Evolutionary conservation across 1,139 yeast species (phyloP).

Genomic region (Taphrina flavorubra): DNA sequence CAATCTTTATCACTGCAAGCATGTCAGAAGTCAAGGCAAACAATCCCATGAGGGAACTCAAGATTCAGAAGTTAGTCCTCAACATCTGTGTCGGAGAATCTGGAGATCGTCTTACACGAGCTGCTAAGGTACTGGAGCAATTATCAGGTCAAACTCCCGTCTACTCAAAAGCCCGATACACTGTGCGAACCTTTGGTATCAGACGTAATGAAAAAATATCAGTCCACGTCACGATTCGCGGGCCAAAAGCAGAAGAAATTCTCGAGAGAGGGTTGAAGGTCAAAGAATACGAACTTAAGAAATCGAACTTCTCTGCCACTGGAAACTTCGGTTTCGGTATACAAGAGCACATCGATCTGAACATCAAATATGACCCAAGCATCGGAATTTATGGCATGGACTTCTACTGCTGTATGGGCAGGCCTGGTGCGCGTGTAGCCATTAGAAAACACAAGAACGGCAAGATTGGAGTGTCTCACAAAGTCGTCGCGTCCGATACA

Average conservation of each 20-base stretch:
- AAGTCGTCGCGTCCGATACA: constrained; percentile 90
- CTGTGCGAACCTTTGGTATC: constrained; percentile 99
- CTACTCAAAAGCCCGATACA: constrained; percentile 98
- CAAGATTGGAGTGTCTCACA: constrained; percentile 89
- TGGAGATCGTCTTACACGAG: constrained; percentile 99
- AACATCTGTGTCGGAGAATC: constrained; percentile 99
- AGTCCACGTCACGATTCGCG: constrained; percentile 99
- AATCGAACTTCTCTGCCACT: constrained; percentile 94
- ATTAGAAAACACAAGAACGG: constrained; percentile 98
- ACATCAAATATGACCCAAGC: constrained; percentile 99
- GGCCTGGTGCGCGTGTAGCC: constrained; percentile 99
- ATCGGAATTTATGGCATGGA: constrained; percentile 99
- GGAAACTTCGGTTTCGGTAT: constrained; percentile 99
- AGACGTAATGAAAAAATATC: constrained; percentile 99
- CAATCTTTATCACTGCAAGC: neutral
- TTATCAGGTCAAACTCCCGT: constrained; percentile 99
- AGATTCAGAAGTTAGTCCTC: constrained; percentile 98
- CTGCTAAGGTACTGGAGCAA: constrained; percentile 99
- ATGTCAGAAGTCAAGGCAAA: constrained; percentile 52
- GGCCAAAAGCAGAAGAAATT: constrained; percentile 99
- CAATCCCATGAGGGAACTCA: constrained; percentile 96
- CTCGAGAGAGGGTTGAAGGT: constrained; percentile 99
- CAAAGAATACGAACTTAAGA: constrained; percentile 96
- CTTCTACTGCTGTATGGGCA: constrained; percentile 98
- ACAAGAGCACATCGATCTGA: constrained; percentile 99